Evolutionary conservation across 768 basidiomycete species (phyloP).

Genomic region (Calocybe cyanea): DNA sequence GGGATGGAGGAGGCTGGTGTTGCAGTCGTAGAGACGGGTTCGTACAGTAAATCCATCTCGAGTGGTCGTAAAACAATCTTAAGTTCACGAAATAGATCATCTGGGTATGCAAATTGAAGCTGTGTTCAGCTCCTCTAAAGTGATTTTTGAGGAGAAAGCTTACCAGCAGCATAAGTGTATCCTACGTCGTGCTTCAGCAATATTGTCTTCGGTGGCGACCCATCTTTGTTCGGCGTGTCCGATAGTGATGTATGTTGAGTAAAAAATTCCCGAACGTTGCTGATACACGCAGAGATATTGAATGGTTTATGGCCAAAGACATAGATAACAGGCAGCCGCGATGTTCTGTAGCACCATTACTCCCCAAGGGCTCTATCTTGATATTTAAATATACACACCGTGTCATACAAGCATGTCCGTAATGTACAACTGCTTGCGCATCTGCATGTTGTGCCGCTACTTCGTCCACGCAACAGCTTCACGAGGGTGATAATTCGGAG

Average conservation of each 20-base stretch:
- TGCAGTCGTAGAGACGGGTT: constrained; percentile 25
- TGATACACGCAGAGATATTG: constrained; percentile 49
- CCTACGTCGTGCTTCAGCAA: constrained; percentile 74
- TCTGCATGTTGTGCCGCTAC: constrained; percentile 93
- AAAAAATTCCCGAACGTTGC: constrained; percentile 34
- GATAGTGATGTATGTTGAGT: constrained; percentile 3
- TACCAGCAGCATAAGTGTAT: constrained; percentile 68
- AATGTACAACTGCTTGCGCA: constrained; percentile 89
- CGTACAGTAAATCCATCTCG: constrained; percentile 31
- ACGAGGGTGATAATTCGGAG: background rate
- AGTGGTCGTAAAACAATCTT: constrained; percentile 20
- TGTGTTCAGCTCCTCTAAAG: constrained; percentile 3
- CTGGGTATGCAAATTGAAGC: constrained; percentile 25
- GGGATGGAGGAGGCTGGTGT: constrained; percentile 5
- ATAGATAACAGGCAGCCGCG: constrained; percentile 85
- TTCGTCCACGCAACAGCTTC: constrained; percentile 94
- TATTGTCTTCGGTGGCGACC: constrained; percentile 28
- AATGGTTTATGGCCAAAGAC: constrained; percentile 78
- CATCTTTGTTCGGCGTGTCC: constrained; percentile 2
- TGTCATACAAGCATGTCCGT: constrained; percentile 95
- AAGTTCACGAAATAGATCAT: constrained; percentile 27
- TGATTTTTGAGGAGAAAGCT: constrained; percentile 2
- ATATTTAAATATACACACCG: constrained; percentile 48
- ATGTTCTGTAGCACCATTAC: constrained; percentile 50
- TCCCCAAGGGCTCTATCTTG: background rate